Evolutionary conservation across 2,329 filamentous ascomycete genomes (phyloP).

Genomic region (Bipolaris sorokiniana): DNA sequence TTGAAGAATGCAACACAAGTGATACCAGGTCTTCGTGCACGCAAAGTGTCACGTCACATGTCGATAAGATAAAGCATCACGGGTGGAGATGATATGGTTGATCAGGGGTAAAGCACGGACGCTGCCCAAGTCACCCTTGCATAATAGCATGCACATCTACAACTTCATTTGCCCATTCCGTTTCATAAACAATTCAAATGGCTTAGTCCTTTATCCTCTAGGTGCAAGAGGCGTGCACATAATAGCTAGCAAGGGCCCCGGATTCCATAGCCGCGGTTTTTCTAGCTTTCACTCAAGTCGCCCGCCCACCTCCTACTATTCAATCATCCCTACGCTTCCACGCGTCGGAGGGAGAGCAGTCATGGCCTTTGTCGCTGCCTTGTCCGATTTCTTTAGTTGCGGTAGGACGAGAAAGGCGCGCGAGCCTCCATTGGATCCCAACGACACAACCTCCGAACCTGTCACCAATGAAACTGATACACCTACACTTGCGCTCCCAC

Average conservation of each 20-base stretch:
- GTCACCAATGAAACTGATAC: conserved; percentile 8
- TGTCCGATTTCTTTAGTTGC: conserved; percentile 19
- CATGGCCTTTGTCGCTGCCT: conserved; percentile 15
- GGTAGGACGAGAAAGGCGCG: conserved; percentile 14
- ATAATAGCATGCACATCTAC: conserved; percentile 8
- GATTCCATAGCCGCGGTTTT: conserved; percentile 4
- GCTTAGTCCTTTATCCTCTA: conserved; percentile 3
- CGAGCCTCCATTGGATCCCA: conserved; percentile 4
- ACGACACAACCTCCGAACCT: conserved; percentile 8
- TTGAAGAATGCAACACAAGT: no score
- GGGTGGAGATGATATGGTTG: conserved; percentile 11
- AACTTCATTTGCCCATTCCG: conserved; percentile 11
- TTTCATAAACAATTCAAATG: conserved; percentile 9
- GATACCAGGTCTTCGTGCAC: no score
- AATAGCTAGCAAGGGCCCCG: conserved; percentile 7
- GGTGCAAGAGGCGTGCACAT: conserved; percentile 7
- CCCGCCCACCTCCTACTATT: conserved; percentile 7
- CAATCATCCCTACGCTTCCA: conserved; percentile 3
- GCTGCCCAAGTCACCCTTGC: not conserved
- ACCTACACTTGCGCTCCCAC: not conserved
- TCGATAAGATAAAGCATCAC: conserved; percentile 10
- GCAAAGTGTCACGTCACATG: not conserved
- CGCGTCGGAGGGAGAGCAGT: conserved; percentile 12
- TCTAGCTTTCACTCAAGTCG: conserved; percentile 6
- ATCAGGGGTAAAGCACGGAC: conserved; percentile 19